Evolutionary conservation across 768 basidiomycete species (phyloP), one percentile per base, ranked within the genome.

Genomic region (Floccularia luteovirens): DNA sequence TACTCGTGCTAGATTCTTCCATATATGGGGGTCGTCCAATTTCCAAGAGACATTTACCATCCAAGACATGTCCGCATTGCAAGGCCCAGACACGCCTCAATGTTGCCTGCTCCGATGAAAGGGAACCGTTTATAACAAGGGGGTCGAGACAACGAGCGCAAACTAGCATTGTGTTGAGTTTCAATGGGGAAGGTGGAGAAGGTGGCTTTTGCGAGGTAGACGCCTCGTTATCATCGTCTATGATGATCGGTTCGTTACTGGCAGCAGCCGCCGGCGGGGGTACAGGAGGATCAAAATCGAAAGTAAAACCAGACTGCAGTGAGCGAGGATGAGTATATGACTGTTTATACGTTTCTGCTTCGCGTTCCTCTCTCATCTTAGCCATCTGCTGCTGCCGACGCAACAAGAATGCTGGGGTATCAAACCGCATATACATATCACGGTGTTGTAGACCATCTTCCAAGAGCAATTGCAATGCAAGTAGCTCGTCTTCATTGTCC

Each of bases 1-100:
- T 36, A 31, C 16, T 34, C 8, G 16, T 6, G 32, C 20, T 7
- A 7, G 7, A 6, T 16, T 31, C 19, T 24, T n/a, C 10, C 17
- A 27, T 30, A 5, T 11, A 13, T 16, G 25, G 22, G 17, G 76
- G 82, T 24, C 62, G 57, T 53, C 79, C 77, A 36, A 89, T 48
- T 46, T 70, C 64, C 44, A 70, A 69, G 1, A 82, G 58, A 48
- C 86, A 90, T 55, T 81, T 84, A 36, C 83, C 87, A 47, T 89
- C 86, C 0, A 89, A 67, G 49, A 90, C 57, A 52, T 90, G 87
- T 0, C 86, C 86, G 38, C 86, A 90, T 28, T 82, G 65, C 44
- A 90, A 58, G 1, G 72, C 77, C 86, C 84, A 89, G 5, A 89
- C 59, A 31, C 73, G 69, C 39, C 68, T 62, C 25, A 58, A 58